Evolutionary conservation across 345 rosid species (phyloP).

Genomic region (Microthlaspi erraticum): DNA sequence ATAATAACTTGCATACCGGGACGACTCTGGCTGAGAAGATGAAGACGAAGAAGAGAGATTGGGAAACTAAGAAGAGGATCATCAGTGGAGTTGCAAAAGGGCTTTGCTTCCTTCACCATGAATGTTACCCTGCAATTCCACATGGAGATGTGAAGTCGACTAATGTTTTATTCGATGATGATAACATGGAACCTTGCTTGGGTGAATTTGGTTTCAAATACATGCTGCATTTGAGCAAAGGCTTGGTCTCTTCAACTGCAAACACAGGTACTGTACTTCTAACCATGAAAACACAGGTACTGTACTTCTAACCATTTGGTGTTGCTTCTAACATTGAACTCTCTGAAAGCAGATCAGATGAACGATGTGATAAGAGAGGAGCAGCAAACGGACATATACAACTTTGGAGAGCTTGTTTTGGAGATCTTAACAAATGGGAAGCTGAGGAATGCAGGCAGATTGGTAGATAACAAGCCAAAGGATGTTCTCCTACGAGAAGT

Average conservation of each 20-base stretch:
- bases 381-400: constrained; percentile 60
- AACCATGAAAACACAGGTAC: constrained; percentile 26
- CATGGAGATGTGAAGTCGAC: constrained; percentile 82
- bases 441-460: constrained; percentile 50
- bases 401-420: constrained; percentile 73
- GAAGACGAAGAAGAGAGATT: constrained; percentile 55
- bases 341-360: constrained; percentile 50
- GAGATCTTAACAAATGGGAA: constrained; percentile 78
- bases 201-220: constrained; percentile 70
- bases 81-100: constrained; percentile 82
- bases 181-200: constrained; percentile 71
- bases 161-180: constrained; percentile 66
- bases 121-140: constrained; percentile 80
- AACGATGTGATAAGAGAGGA: constrained; percentile 51
- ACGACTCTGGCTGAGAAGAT: constrained; percentile 73
- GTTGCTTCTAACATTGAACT: constrained; percentile 18
- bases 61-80: constrained; percentile 66
- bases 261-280: constrained; percentile 28
- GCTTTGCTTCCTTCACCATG: constrained; percentile 88
- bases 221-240: constrained; percentile 52
- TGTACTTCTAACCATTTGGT: not conserved
- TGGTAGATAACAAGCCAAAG: constrained; percentile 58
- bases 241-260: constrained; percentile 47
- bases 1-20: constrained; percentile 72
- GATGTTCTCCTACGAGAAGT: constrained; percentile 67